These are phyloP conservation scores for Camillea tinctor DNA, from an alignment of 2,329 filamentous ascomycete species.

Conservation along the genomic window DNA sequence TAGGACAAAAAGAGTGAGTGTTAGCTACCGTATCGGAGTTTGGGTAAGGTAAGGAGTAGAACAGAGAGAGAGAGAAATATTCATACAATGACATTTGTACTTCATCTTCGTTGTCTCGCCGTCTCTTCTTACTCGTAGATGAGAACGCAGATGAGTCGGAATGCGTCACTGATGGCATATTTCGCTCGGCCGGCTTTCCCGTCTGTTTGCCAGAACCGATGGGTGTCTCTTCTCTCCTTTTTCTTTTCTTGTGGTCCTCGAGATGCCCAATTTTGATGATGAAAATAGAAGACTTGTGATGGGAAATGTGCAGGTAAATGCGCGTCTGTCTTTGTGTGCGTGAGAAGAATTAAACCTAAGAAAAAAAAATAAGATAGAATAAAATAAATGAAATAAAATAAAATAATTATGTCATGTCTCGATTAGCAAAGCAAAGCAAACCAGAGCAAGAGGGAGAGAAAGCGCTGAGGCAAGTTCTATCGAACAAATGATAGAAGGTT, in stretches of 20 bases:
- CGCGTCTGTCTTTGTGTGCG: background rate
- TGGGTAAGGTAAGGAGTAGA: constrained; percentile 4
- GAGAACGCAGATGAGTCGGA: constrained; percentile 29
- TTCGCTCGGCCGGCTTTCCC: constrained; percentile 5
- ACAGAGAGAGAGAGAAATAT: constrained; percentile 1
- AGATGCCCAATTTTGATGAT: background rate
- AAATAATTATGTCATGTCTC: background rate
- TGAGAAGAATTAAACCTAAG: background rate
- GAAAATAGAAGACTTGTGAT: background rate
- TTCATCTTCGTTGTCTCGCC: constrained; percentile 33
- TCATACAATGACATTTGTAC: constrained; percentile 29
- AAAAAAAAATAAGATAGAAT: no score
- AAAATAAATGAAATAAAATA: no score
- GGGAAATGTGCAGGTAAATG: background rate
- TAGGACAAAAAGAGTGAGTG: constrained; percentile 2
- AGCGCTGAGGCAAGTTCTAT: background rate
- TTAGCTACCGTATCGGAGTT: constrained; percentile 19
- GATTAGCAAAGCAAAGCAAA: background rate
- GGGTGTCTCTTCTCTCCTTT: background rate
- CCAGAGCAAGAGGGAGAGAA: no score
- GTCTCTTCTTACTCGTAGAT: constrained; percentile 37
- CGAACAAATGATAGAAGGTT: background rate
- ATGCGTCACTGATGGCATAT: constrained; percentile 40
- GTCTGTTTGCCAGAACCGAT: background rate
- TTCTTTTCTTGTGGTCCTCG: background rate